Evolutionary conservation across 768 basidiomycete species (phyloP).

Genomic region (Auriscalpium microsporum): DNA sequence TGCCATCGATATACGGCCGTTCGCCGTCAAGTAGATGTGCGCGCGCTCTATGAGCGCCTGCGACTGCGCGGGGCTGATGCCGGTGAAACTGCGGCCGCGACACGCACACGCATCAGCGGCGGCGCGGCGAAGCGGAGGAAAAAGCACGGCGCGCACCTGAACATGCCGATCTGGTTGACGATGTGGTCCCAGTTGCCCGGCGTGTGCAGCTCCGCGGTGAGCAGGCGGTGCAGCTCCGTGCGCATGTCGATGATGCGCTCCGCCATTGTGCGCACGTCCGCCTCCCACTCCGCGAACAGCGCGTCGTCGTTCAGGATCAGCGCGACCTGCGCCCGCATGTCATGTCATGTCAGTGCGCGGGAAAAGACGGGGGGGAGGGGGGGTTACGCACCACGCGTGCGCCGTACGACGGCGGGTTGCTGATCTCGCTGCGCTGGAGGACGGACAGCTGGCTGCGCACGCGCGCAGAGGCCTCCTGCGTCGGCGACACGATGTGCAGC

Average conservation of each 20-base stretch:
- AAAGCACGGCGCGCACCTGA: slow-evolving; percentile 50
- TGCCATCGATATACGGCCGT: slow-evolving; percentile 93
- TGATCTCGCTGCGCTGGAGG: slow-evolving; percentile 89
- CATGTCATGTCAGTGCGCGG: too few relatives aligned
- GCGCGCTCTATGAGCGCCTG: slow-evolving; percentile 58
- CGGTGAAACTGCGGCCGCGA: slow-evolving; percentile 60
- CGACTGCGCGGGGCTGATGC: slow-evolving; percentile 60
- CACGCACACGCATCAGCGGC: too few relatives aligned
- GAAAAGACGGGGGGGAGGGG: background rate
- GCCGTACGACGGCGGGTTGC: slow-evolving; percentile 87
- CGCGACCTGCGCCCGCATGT: slow-evolving; percentile 41
- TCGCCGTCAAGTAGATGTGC: slow-evolving; percentile 80
- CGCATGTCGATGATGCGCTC: slow-evolving; percentile 91
- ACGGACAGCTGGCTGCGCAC: slow-evolving; percentile 88
- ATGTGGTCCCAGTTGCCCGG: slow-evolving; percentile 98
- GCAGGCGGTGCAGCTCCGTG: slow-evolving; percentile 58
- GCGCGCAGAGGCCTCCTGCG: slow-evolving; percentile 56
- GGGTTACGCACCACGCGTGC: slow-evolving; percentile 64
- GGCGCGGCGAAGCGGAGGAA: too few relatives aligned
- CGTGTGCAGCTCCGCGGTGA: slow-evolving; percentile 74
- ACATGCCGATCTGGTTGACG: slow-evolving; percentile 94
- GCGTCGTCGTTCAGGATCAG: slow-evolving; percentile 68
- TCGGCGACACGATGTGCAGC: slow-evolving; percentile 69
- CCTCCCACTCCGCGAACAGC: slow-evolving; percentile 84
- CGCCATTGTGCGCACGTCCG: slow-evolving; percentile 88